Conservation (phyloP, 305 asterid genomes). For the Fraxinus latifolia region DNA sequence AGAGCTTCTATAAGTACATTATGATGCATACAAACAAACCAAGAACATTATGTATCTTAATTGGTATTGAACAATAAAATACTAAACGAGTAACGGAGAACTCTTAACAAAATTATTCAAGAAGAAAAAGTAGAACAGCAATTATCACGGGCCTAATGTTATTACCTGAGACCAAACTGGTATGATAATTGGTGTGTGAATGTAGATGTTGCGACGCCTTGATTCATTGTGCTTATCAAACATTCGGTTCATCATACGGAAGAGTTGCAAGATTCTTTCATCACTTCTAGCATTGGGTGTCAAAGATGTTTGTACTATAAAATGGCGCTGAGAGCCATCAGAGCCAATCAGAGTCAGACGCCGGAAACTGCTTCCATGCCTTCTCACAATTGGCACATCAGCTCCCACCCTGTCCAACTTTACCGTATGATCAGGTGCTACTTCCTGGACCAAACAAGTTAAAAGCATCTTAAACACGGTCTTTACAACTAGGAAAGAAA, state of each 20-base stretch:
- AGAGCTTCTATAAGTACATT: neutral
- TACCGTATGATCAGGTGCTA: conserved; percentile 96
- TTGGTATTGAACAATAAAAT: neutral
- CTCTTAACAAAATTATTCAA: neutral
- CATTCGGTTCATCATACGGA: conserved; percentile 96
- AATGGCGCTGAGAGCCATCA: conserved; percentile 98
- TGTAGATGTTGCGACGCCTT: conserved; percentile 88
- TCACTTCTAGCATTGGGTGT: conserved; percentile 99
- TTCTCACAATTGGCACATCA: conserved; percentile 92
- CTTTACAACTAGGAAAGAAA: neutral
- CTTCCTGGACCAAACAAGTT: conserved; percentile 57
- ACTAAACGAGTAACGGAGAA: neutral
- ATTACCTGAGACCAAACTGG: conserved; percentile 99
- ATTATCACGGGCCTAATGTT: neutral
- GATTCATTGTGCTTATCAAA: conserved; percentile 99
- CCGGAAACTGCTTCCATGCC: conserved; percentile 99
- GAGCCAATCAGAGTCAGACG: conserved; percentile 96
- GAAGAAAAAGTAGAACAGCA: neutral
- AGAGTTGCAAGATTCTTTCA: conserved; percentile 97
- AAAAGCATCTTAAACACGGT: neutral
- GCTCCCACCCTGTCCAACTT: conserved; percentile 97
- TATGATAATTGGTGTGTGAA: conserved; percentile 95
- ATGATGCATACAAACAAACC: neutral
- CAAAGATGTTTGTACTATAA: conserved; percentile 96
- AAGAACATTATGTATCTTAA: neutral